Evolutionary conservation across 208 protist genomes (phyloP).

Genomic region (Leishmania braziliensis): DNA sequence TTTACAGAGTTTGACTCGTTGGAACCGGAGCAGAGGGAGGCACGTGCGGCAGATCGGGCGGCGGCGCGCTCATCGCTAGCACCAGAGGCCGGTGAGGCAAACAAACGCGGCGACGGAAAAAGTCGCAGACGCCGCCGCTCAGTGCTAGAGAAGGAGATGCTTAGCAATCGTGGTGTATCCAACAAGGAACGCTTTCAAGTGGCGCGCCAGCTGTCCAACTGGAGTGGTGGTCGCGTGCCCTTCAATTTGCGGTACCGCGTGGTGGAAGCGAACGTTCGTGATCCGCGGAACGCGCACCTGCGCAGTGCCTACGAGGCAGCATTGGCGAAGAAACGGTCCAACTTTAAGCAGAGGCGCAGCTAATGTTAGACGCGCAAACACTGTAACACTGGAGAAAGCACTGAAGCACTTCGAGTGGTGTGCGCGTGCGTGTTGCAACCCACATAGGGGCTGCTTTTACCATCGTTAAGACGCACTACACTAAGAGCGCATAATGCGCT

Average conservation of each 20-base stretch:
- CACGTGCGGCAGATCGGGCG: constrained; percentile 13
- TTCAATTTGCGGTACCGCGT: constrained; percentile 89
- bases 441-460: too few relatives aligned
- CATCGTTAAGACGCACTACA: not conserved
- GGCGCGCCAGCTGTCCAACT: constrained; percentile 69
- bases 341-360: constrained; percentile 41
- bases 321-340: constrained; percentile 58
- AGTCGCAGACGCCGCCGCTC: constrained; percentile 36
- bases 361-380: not conserved
- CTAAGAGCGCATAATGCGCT: not conserved
- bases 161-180: constrained; percentile 66
- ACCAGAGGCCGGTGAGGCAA: not conserved
- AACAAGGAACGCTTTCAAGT: constrained; percentile 63
- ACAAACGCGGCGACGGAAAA: not conserved
- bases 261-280: constrained; percentile 77
- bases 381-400: not conserved
- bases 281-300: constrained; percentile 62
- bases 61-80: constrained; percentile 27
- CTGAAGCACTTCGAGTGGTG: not conserved
- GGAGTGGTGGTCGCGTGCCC: constrained; percentile 73
- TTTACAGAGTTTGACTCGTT: constrained; percentile 78
- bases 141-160: constrained; percentile 57
- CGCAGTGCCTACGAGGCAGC: constrained; percentile 53
- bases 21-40: constrained; percentile 49
- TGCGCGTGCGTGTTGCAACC: not conserved